Percentiles rank a stretch among this genome's conserved stretches.
Conservation (phyloP, 2,329 filamentous ascomycete species). For the Ambrosiella beaveri region DNA sequence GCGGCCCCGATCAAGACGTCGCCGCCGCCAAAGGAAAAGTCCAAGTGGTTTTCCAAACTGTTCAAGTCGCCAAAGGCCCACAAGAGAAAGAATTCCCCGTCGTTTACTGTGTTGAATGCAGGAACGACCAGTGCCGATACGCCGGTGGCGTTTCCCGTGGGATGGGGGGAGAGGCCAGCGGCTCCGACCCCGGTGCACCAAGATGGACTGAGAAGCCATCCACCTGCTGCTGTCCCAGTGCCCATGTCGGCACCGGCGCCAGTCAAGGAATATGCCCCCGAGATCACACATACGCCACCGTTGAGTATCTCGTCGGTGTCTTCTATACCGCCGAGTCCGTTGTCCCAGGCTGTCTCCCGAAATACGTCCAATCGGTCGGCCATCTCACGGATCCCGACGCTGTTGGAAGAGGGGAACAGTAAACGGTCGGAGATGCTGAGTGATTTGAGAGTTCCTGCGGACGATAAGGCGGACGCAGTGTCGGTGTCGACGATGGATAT, state of each 20-base stretch:
- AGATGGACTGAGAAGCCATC: background rate
- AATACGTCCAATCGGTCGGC: background rate
- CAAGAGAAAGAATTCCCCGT: background rate
- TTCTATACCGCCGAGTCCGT: background rate
- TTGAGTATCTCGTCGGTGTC: too few species aligned
- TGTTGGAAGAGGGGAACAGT: background rate
- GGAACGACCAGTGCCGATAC: background rate
- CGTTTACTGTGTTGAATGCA: background rate
- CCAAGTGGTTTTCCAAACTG: slow-evolving; percentile 5
- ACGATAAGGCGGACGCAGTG: slow-evolving; percentile 13
- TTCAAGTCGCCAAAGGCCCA: background rate
- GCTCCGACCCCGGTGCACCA: background rate
- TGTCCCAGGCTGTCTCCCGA: background rate
- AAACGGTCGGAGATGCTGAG: background rate
- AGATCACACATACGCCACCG: too few species aligned
- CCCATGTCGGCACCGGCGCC: background rate
- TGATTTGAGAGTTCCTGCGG: background rate
- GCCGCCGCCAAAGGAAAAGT: slow-evolving; percentile 2
- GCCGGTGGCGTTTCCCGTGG: background rate
- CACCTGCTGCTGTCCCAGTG: background rate
- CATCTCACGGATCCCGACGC: background rate
- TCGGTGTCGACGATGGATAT: slow-evolving; percentile 16
- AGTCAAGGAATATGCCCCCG: background rate
- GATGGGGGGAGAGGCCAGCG: background rate
- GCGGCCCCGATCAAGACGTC: background rate